A percentile compares a stretch with the other conserved stretches of the same genome.
Evolutionary conservation across 352 stramenopile genomes (phyloP).

Genomic region (Pythium scleroteichum): DNA sequence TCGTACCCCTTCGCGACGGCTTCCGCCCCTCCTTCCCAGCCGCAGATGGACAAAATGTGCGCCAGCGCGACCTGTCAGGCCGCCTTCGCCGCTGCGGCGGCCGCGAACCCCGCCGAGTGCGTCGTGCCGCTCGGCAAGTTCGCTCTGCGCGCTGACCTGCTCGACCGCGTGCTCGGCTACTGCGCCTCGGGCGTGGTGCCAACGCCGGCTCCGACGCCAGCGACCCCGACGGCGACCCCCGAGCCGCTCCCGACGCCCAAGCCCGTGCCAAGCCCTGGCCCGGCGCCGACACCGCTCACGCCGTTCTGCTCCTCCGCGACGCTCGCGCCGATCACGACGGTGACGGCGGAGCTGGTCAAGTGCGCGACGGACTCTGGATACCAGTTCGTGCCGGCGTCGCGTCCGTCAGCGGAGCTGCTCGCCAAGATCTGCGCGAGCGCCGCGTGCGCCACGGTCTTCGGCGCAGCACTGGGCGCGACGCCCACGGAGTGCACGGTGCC

Average conservation of each 20-base stretch:
- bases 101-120: slow-evolving; percentile 11
- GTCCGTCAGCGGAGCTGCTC: slow-evolving; percentile 15
- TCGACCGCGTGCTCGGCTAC: slow-evolving; percentile 16
- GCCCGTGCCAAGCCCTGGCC: slow-evolving; percentile 4
- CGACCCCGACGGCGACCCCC: slow-evolving; percentile 3
- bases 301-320: slow-evolving; percentile 5
- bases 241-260: slow-evolving; percentile 7
- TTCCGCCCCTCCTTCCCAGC: neutral
- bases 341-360: slow-evolving; percentile 6
- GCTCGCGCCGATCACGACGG: slow-evolving; percentile 6
- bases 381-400: slow-evolving; percentile 21
- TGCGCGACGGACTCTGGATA: slow-evolving; percentile 19
- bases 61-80: slow-evolving; percentile 9
- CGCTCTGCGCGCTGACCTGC: slow-evolving; percentile 9
- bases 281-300: neutral
- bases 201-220: slow-evolving; percentile 6
- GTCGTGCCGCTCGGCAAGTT: slow-evolving; percentile 10
- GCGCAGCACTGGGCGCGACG: slow-evolving; percentile 10
- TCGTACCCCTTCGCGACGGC: slow-evolving; percentile 8
- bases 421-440: slow-evolving; percentile 22
- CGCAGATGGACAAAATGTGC: slow-evolving; percentile 20
- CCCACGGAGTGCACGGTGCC: slow-evolving; percentile 22
- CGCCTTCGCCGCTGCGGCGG: slow-evolving; percentile 1
- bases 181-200: slow-evolving; percentile 12
- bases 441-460: slow-evolving; percentile 18